Conservation (phyloP, 2,329 filamentous ascomycete genomes). For the Curvularia spicifera region DNA sequence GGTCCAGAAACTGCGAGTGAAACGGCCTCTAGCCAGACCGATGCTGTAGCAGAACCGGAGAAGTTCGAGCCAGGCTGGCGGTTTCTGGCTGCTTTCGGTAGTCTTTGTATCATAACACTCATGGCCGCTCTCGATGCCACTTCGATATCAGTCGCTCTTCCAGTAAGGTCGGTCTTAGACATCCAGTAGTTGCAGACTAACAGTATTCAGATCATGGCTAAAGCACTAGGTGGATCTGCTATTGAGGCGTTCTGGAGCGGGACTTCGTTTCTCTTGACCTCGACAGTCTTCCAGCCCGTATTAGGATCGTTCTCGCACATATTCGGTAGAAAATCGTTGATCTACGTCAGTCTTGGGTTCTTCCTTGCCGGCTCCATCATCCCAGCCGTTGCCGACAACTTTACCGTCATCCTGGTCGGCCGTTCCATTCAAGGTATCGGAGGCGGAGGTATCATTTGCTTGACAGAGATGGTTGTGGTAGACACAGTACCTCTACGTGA, state of each 20-base stretch:
- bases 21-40: slow-evolving; percentile 17
- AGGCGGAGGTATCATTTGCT: slow-evolving; percentile 50
- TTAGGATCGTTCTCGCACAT: slow-evolving; percentile 50
- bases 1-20: slow-evolving; percentile 12
- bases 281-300: slow-evolving; percentile 51
- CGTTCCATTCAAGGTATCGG: slow-evolving; percentile 51
- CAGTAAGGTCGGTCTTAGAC: slow-evolving; percentile 29
- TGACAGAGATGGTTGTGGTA: slow-evolving; percentile 55
- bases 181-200: slow-evolving; percentile 10
- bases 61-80: slow-evolving; percentile 43
- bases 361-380: slow-evolving; percentile 49
- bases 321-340: slow-evolving; percentile 50
- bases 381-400: slow-evolving; percentile 48
- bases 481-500: slow-evolving; percentile 55
- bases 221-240: slow-evolving; percentile 44
- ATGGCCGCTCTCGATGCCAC: slow-evolving; percentile 71
- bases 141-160: slow-evolving; percentile 66
- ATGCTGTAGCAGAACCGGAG: slow-evolving; percentile 15
- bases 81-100: slow-evolving; percentile 47
- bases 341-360: slow-evolving; percentile 45
- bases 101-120: slow-evolving; percentile 62
- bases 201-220: slow-evolving; percentile 45
- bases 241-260: slow-evolving; percentile 54
- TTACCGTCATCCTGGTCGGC: slow-evolving; percentile 49
- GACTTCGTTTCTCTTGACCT: slow-evolving; percentile 50